Conservation (phyloP, 495 filamentous ascomycete genomes). For the Lophiotrema nucula region DNA sequence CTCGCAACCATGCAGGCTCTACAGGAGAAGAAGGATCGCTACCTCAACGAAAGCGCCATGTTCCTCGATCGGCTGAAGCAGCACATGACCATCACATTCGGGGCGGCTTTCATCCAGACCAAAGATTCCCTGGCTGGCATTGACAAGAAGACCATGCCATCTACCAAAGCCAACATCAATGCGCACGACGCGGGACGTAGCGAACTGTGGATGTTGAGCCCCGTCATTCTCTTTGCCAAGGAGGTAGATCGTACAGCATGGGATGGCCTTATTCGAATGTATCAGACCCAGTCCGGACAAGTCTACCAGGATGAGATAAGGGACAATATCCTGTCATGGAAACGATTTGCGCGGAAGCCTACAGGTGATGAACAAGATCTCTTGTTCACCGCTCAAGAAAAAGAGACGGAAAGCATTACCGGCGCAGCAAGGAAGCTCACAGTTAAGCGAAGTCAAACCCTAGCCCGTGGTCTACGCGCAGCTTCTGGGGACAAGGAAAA, state of each 20-base stretch:
- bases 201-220: slow-evolving; percentile 77
- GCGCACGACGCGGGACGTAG: slow-evolving; percentile 54
- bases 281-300: slow-evolving; percentile 69
- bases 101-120: slow-evolving; percentile 66
- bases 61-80: slow-evolving; percentile 78
- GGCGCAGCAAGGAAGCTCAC: slow-evolving; percentile 84
- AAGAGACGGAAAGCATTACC: slow-evolving; percentile 71
- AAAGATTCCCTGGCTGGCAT: slow-evolving; percentile 53
- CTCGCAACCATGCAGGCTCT: slow-evolving; percentile 90
- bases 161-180: slow-evolving; percentile 51
- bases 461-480: slow-evolving; percentile 74
- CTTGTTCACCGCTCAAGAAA: slow-evolving; percentile 82
- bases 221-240: slow-evolving; percentile 78
- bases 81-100: slow-evolving; percentile 78
- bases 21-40: slow-evolving; percentile 87
- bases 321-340: slow-evolving; percentile 79
- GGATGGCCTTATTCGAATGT: slow-evolving; percentile 73
- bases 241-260: slow-evolving; percentile 80
- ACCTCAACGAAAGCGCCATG: slow-evolving; percentile 63
- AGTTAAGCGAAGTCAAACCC: slow-evolving; percentile 77
- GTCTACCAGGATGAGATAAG: slow-evolving; percentile 81
- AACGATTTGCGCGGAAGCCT: slow-evolving; percentile 72
- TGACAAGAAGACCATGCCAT: slow-evolving; percentile 20
- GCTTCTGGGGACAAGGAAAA: slow-evolving; percentile 64
- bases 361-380: slow-evolving; percentile 82